A percentile compares a stretch with the other conserved stretches of the same genome.
Evolutionary conservation across 1,284 basidiomycete genomes (phyloP).

Genomic region (Marasmius fiardii): DNA sequence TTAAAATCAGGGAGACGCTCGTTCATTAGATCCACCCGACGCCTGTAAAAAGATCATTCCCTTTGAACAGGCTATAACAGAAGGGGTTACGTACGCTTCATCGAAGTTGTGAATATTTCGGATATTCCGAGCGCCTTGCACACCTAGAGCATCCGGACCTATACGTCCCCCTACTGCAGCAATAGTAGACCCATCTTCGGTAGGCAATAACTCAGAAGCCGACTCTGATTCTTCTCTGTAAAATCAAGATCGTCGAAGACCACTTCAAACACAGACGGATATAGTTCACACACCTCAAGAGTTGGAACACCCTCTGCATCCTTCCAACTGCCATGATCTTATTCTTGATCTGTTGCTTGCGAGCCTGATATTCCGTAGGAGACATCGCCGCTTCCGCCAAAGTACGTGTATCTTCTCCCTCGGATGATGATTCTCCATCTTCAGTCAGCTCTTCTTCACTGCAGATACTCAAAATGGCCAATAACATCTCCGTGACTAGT

Average conservation of each 20-base stretch:
- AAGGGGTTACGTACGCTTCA: constrained; percentile 72
- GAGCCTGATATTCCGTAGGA: constrained; percentile 35
- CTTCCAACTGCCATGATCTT: constrained; percentile 93
- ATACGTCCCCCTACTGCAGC: constrained; percentile 37
- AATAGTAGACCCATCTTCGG: constrained; percentile 38
- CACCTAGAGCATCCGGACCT: constrained; percentile 52
- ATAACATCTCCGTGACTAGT: constrained; percentile 93
- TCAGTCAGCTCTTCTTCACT: constrained; percentile 93
- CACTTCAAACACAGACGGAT: constrained; percentile 1
- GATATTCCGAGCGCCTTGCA: constrained; percentile 63
- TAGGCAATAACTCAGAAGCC: constrained; percentile 81
- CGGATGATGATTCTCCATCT: constrained; percentile 42
- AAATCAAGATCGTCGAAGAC: constrained; percentile 1
- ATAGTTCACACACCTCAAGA: constrained; percentile 65
- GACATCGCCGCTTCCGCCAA: constrained; percentile 30
- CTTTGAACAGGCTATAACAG: constrained; percentile 1
- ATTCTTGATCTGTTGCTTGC: constrained; percentile 86
- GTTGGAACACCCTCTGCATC: constrained; percentile 89
- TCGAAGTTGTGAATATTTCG: constrained; percentile 86
- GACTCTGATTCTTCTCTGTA: constrained; percentile 91
- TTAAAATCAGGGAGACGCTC: constrained; percentile 80
- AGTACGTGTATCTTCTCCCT: constrained; percentile 33
- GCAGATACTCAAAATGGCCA: constrained; percentile 92
- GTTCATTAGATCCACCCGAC: constrained; percentile 90
- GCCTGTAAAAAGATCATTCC: constrained; percentile 40